These are phyloP conservation scores for Ceraceosorus guamensis DNA, from an alignment of 1,284 basidiomycete genomes.

Conservation along the genomic window DNA sequence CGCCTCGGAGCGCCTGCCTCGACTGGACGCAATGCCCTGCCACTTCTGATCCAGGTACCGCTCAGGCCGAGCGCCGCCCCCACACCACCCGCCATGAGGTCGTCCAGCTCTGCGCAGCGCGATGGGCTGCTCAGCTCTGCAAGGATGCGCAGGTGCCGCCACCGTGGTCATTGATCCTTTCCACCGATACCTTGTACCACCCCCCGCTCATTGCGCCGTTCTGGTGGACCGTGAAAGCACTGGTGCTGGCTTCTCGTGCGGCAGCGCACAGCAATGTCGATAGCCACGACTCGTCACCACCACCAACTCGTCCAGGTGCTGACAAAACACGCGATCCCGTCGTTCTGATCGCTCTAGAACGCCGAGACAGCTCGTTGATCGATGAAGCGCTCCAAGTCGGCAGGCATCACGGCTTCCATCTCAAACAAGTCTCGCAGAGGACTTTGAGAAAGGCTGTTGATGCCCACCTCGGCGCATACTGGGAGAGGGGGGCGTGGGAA, in stretches of 20 bases:
- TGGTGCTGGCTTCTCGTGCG: background rate
- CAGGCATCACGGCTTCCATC: background rate
- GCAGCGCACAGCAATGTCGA: background rate
- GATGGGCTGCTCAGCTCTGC: background rate
- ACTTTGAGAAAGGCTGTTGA: background rate
- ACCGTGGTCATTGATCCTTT: background rate
- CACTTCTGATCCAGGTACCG: background rate
- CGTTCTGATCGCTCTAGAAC: constrained; percentile 1
- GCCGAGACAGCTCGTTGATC: background rate
- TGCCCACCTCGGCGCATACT: background rate
- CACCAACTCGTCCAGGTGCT: background rate
- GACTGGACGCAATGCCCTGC: background rate
- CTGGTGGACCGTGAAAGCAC: background rate
- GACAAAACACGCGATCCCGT: background rate
- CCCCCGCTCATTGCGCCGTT: background rate
- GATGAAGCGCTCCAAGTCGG: background rate
- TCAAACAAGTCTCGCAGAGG: background rate
- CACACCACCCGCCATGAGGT: background rate
- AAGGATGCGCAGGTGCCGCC: background rate
- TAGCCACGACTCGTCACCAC: background rate
- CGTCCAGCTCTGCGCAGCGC: background rate
- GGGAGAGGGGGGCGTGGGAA: constrained; percentile 1
- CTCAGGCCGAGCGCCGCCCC: background rate
- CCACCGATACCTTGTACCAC: constrained; percentile 2
- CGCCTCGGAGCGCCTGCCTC: too few relatives aligned